Percentiles rank a stretch among this genome's conserved stretches.
Evolutionary conservation across 1,139 yeast species (phyloP).

Genomic region (Scheffersomyces lignicola): DNA sequence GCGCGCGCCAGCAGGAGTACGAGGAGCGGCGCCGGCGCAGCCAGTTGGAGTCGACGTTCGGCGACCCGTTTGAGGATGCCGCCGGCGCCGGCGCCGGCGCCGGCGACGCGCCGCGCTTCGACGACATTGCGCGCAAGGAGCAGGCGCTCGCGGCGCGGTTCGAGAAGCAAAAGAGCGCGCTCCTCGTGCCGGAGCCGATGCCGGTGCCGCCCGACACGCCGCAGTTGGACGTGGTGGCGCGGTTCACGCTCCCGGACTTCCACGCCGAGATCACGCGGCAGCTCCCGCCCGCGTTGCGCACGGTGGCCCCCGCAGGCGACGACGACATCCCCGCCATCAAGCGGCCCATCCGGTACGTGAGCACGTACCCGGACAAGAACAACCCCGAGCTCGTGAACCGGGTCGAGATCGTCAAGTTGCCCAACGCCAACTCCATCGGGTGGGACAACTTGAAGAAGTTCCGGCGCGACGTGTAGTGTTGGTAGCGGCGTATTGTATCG

Average conservation of each 20-base stretch:
- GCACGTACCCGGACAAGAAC: slow-evolving; percentile 31
- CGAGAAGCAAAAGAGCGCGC: slow-evolving; percentile 9
- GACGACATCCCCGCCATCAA: slow-evolving; percentile 28
- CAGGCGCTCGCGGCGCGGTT: slow-evolving; percentile 9
- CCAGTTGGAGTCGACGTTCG: slow-evolving; percentile 14
- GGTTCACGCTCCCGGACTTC: slow-evolving; percentile 37
- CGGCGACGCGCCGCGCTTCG: neutral
- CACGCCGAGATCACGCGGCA: slow-evolving; percentile 33
- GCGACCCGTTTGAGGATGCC: slow-evolving; percentile 18
- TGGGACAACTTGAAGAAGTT: slow-evolving; percentile 48
- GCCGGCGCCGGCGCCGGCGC: slow-evolving; percentile 2
- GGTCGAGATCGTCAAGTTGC: slow-evolving; percentile 43
- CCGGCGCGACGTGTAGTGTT: slow-evolving; percentile 10
- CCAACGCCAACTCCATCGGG: slow-evolving; percentile 46
- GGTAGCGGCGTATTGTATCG: neutral
- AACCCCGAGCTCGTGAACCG: slow-evolving; percentile 39
- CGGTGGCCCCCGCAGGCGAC: slow-evolving; percentile 13
- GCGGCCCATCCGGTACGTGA: slow-evolving; percentile 35
- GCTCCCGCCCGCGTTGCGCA: slow-evolving; percentile 38
- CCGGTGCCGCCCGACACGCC: slow-evolving; percentile 22
- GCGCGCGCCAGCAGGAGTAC: slow-evolving; percentile 9
- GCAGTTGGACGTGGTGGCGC: slow-evolving; percentile 13
- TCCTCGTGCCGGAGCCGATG: slow-evolving; percentile 18
- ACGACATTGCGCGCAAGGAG: slow-evolving; percentile 9
- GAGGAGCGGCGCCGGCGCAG: slow-evolving; percentile 14